Evolutionary conservation across 1,284 basidiomycete species (phyloP).

Genomic region (Moesziomyces sp.): DNA sequence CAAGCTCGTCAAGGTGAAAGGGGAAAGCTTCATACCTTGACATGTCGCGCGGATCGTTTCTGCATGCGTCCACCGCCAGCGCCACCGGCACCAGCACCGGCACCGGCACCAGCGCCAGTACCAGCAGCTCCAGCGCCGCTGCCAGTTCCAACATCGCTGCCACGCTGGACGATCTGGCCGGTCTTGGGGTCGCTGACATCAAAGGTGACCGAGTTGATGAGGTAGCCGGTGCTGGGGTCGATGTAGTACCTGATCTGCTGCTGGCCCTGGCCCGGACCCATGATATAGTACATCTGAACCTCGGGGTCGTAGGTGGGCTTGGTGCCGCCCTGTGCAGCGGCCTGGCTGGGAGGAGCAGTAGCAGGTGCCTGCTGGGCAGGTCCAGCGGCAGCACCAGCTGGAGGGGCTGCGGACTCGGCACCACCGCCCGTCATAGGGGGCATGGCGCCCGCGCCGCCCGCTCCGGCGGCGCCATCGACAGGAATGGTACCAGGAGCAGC

Average conservation of each 20-base stretch:
- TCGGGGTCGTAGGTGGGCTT: constrained; percentile 5
- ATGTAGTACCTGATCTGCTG: constrained; percentile 21
- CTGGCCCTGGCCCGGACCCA: not conserved
- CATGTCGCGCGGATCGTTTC: constrained; percentile 27
- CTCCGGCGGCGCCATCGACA: constrained; percentile 8
- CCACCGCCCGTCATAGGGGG: not conserved
- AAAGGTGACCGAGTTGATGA: constrained; percentile 20
- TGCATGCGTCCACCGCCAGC: constrained; percentile 11
- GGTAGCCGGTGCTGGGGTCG: constrained; percentile 12
- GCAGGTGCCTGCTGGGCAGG: not conserved
- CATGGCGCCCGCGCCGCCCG: not conserved
- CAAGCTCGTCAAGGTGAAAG: not conserved
- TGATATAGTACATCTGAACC: constrained; percentile 6
- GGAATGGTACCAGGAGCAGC: constrained; percentile 13
- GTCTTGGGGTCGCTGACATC: constrained; percentile 36
- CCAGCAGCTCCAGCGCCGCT: constrained; percentile 4
- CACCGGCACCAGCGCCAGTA: constrained; percentile 2
- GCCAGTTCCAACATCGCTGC: not conserved
- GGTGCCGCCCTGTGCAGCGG: not conserved
- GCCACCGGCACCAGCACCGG: constrained; percentile 5
- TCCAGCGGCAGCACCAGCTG: not conserved
- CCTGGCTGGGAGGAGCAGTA: not conserved
- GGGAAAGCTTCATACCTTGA: constrained; percentile 32
- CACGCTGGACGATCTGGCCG: constrained; percentile 17
- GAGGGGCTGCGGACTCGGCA: too few relatives aligned